phyloP scores from a whole-genome alignment of 1,284 basidiomycete genomes.

The Ustilago tritici region DNA sequence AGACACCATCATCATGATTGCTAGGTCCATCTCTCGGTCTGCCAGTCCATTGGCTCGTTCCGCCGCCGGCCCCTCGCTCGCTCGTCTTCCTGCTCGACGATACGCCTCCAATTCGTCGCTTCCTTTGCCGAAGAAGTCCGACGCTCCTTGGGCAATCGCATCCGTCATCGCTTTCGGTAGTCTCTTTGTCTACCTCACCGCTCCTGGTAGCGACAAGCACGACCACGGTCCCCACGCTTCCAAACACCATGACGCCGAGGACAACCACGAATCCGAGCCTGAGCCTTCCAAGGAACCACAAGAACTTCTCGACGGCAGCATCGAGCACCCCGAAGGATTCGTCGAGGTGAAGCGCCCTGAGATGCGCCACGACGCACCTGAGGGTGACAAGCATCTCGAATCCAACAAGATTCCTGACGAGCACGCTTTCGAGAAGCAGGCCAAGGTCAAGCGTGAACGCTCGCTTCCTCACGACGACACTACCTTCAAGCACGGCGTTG shows the following conservation, averaged over 20 bases:
- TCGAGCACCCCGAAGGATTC: conserved; percentile 54
- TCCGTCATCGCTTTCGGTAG: conserved; percentile 54
- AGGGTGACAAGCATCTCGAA: conserved; percentile 50
- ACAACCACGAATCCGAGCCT: conserved; percentile 16
- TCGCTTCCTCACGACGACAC: conserved; percentile 39
- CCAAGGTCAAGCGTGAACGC: conserved; percentile 38
- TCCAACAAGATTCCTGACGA: conserved; percentile 40
- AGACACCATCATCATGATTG: conserved; percentile 28
- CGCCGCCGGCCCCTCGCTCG: conserved; percentile 22
- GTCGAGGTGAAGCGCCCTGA: conserved; percentile 51
- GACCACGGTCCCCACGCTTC: conserved; percentile 26
- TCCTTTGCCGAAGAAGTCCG: conserved; percentile 22
- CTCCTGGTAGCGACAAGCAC: conserved; percentile 38
- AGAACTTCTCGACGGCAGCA: conserved; percentile 50
- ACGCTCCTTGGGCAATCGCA: conserved; percentile 54
- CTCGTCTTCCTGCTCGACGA: conserved; percentile 23
- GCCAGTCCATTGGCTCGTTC: conserved; percentile 34
- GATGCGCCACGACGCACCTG: conserved; percentile 42
- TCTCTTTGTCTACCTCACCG: conserved; percentile 56
- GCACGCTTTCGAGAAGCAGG: conserved; percentile 47
- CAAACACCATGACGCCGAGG: conserved; percentile 34
- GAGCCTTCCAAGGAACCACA: conserved; percentile 39
- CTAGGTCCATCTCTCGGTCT: conserved; percentile 26
- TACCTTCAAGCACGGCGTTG: conserved; percentile 52
- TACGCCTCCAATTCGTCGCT: conserved; percentile 25